Conservation (phyloP, 2,329 filamentous ascomycete species). For the Cercospora brassicicola region DNA sequence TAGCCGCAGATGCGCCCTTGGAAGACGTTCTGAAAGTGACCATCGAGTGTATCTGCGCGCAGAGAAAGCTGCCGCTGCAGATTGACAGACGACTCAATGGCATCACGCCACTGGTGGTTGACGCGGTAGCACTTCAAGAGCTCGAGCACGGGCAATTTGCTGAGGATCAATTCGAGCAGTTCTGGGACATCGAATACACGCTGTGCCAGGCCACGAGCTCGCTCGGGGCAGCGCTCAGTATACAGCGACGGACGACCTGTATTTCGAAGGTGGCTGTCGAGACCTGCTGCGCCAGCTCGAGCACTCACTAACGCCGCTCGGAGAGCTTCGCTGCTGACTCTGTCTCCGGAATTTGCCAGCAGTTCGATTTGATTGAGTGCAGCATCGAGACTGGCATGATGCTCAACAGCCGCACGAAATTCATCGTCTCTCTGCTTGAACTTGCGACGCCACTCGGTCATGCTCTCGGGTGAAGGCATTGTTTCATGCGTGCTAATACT, state of each 20-base stretch:
- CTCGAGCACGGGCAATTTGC: conserved; percentile 11
- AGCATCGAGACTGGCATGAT: background rate
- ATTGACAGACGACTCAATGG: conserved; percentile 6
- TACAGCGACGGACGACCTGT: conserved; percentile 3
- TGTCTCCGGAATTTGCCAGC: background rate
- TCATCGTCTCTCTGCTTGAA: conserved; percentile 13
- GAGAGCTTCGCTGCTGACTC: background rate
- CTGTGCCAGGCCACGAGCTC: conserved; percentile 5
- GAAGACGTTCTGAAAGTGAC: conserved; percentile 1
- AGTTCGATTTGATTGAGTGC: background rate
- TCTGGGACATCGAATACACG: conserved; percentile 11
- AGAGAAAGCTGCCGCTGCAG: conserved; percentile 4
- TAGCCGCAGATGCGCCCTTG: conserved; percentile 4
- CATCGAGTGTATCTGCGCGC: conserved; percentile 6
- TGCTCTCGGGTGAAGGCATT: background rate
- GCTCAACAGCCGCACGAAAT: conserved; percentile 1
- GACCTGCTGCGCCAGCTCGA: conserved; percentile 1
- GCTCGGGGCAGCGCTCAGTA: conserved; percentile 6
- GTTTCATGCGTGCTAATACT: background rate
- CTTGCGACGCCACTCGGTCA: background rate
- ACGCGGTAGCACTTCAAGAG: conserved; percentile 9
- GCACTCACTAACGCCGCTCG: background rate
- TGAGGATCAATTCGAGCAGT: conserved; percentile 9
- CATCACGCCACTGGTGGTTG: conserved; percentile 6
- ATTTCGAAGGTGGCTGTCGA: conserved; percentile 8